Base-by-base conservation (phyloP, 2,329 filamentous ascomycete species). In the Paracamarosporium sp. region DNA sequence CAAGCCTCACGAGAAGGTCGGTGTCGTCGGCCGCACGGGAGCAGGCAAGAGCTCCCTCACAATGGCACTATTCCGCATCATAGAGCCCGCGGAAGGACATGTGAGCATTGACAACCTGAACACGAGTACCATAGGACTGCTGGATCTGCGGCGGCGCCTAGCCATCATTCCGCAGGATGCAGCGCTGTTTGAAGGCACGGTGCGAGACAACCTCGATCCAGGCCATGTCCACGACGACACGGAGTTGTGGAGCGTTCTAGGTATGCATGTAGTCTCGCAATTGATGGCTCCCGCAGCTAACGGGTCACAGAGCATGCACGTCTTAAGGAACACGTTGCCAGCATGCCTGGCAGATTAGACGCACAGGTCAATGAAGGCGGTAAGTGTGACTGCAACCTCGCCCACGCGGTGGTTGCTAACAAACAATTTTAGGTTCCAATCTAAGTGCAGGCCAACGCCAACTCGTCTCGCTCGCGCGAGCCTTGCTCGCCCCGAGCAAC, bases 101-200 rank as follows among this genome's bases (percentile, higher is more conserved):
- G 95, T 99, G 67, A 90, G 87, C 67, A 97, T 99, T 70, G 95
- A 99, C 78, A 85, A 86, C 44, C 80, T 99, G 53, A 91, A 97
- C 78, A 97, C 95, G 12, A 94, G 92, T 53, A 88, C 87, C 3
- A 97, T 99, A 70, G 95, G 95, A 2, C 81, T 99, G 52, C 80
- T 96, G 53, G 95, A 99, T 76, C 84, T 99, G 54, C 88, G 95
- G 54, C 86, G 93, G 54, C 89, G 95, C 56, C 83, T 99, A 46
- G 94, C 95, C 53, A 99, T 99, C 71, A 99, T 99, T 65, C 95
- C 96, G 4, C 95, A 99, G 76, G 96, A 99, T 78, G 94, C 95
- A 28, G 94, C 94, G 62, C 86, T 99, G 60, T 99, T 99, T 70
- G 92, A 96, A 77, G 93, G 93, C 50, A 93, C 90, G 8, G 86